Base-by-base conservation (phyloP, 208 protist species). In the Wallacemonas sp. region DNA sequence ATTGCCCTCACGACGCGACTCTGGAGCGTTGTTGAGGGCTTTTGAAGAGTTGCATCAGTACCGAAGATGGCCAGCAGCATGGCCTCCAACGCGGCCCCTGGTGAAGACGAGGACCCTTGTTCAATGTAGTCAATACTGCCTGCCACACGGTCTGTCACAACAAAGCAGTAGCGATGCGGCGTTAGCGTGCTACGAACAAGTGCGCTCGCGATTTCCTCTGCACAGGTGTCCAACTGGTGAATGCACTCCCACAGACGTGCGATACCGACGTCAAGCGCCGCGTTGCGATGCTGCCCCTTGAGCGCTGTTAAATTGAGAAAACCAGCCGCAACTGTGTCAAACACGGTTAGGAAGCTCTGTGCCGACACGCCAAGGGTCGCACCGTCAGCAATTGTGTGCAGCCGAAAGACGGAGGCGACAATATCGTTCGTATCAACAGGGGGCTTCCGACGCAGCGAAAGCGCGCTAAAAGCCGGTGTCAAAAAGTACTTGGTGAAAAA, bases 401-500 rank as follows among this genome's bases (percentile, higher is more conserved):
- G 66, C 39, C 88, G 79, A 30, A 64, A 53, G 28, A 92, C 60
- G 9, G 81, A 67, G 0, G 61, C 44, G 12, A 82, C 44, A 1
- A 75, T 68, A 1, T 80, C 62, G n/a, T 28, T 41, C 38, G 45
- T 30, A 0, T 0, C 21, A 21, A 53, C 45, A 14, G 42, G 21
- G n/a, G 42, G 55, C 26, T 17, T 51, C 17, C 44, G 1, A 24
- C 83, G 80, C n/a, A 95, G 61, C 2, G 84, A 75, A 1, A 95
- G 75, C 17, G 77, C 63, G 1, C 58, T 65, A 71, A 96, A 96
- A 12, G 77, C 84, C 0, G 87, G 85, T 1, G 85, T 80, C 14
- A 96, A 69, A 14, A 93, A 73, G 34, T 80, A 72, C 54, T 72
- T 81, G 54, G 93, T 96, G 26, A 74, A 67, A 59, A 80, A 73